Evolutionary conservation across 1,139 yeast genomes (phyloP), one percentile per base, ranked within the genome.

Genomic region (Blastobotrys arbuscula): DNA sequence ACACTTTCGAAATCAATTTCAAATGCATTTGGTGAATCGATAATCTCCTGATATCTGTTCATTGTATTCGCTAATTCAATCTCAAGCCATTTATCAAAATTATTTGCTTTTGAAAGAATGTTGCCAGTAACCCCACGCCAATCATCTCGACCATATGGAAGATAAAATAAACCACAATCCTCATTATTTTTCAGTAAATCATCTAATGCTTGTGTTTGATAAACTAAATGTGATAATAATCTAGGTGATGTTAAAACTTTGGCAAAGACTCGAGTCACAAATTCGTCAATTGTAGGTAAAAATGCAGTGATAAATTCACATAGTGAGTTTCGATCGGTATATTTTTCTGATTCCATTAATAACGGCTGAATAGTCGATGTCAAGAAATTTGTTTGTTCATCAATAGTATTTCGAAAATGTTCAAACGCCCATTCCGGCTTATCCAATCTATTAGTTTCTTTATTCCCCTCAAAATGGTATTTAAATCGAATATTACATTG

Each of bases 401-500:
- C 69, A 19, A 85, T 56, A 49, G 79, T 77, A 16, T 74, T 73
- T 50, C 75, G 73, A 19, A 79, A 63, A 57, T 77, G 86, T 28
- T 70, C 71, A 52, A 83, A 74, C n/a, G 83, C 79, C 83, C 90
- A 82, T 62, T 87, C 95, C 0, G 95, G 95, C 59, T 81, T 82
- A 49, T 85, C 84, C 34, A 81, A 65, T 50, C 82, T 75, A 58
- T 84, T 84, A 0, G 95, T 84, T 18, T 81, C 82, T 43, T 71
- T 72, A 20, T 73, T 71, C 0, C 69, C 60, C 50, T 79, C 80
- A 65, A 90, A 90, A 65, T 90, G 96, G 66, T 75, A 90, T 40
- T 77, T 73, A 61, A 89, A 86, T 50, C 92, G 75, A 13, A 77
- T 63, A 21, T 71, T 71, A 49, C 86, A 75, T 8, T 84, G 82